phyloP scores from a whole-genome alignment of 495 filamentous ascomycete genomes.

The Xylaria palmicola region DNA sequence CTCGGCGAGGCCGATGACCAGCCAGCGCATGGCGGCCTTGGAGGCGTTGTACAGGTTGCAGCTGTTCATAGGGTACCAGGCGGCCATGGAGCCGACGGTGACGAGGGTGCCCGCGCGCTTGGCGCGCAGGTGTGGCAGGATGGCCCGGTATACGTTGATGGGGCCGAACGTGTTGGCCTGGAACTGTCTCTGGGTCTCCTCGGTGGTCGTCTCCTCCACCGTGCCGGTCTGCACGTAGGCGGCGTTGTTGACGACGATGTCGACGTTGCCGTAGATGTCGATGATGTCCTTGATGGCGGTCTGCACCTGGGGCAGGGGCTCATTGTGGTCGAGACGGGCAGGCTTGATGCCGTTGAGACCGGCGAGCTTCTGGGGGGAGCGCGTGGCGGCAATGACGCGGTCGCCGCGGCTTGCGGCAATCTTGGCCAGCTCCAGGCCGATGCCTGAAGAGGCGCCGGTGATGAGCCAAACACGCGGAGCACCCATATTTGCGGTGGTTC shows the following conservation, averaged over 20 bases:
- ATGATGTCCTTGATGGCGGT: slow-evolving; percentile 27
- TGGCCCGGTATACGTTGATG: slow-evolving; percentile 21
- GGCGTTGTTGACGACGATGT: slow-evolving; percentile 40
- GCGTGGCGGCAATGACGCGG: slow-evolving; percentile 54
- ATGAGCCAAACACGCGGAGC: slow-evolving; percentile 51
- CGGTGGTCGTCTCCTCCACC: slow-evolving; percentile 41
- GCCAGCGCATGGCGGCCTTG: slow-evolving; percentile 48
- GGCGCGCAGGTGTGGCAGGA: slow-evolving; percentile 44
- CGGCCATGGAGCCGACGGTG: slow-evolving; percentile 49
- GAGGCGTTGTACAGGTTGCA: slow-evolving; percentile 50
- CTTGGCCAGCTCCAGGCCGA: slow-evolving; percentile 49
- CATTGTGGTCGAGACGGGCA: slow-evolving; percentile 37
- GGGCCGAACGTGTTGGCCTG: slow-evolving; percentile 52
- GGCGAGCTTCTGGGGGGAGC: slow-evolving; percentile 34
- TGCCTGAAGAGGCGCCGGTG: slow-evolving; percentile 53
- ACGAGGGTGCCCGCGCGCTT: slow-evolving; percentile 41
- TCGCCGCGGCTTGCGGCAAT: slow-evolving; percentile 47
- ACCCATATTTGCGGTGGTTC: slow-evolving; percentile 16
- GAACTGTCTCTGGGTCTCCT: slow-evolving; percentile 41
- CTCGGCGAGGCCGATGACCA: slow-evolving; percentile 43
- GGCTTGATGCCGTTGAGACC: slow-evolving; percentile 28
- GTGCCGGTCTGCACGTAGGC: slow-evolving; percentile 40
- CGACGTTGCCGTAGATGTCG: slow-evolving; percentile 31
- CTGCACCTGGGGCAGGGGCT: slow-evolving; percentile 28
- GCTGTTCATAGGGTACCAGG: slow-evolving; percentile 32